phyloP scores from a whole-genome alignment of 1,284 basidiomycete genomes.

The Paramarasmius palmivorus region DNA sequence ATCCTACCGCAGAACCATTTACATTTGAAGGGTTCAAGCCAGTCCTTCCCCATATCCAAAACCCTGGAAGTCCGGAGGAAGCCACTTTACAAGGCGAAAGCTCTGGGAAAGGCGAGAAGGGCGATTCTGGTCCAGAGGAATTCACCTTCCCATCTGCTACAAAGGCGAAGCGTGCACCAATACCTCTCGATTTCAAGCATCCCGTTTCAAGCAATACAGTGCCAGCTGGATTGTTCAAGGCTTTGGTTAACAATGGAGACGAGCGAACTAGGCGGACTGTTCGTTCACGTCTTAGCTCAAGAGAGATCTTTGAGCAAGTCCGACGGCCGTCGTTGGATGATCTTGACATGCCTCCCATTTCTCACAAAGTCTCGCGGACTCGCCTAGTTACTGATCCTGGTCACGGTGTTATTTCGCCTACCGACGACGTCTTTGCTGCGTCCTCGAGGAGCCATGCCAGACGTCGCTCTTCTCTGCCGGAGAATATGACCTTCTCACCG shows the following conservation, averaged over 20 bases:
- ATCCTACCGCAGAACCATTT: slow-evolving; percentile 55
- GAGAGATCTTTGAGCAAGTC: slow-evolving; percentile 58
- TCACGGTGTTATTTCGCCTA: slow-evolving; percentile 28
- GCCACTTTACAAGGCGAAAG: slow-evolving; percentile 19
- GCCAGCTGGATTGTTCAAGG: slow-evolving; percentile 82
- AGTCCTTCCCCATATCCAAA: slow-evolving; percentile 35
- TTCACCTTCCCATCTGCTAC: slow-evolving; percentile 30
- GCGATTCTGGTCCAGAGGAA: slow-evolving; percentile 23
- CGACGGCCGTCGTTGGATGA: slow-evolving; percentile 75
- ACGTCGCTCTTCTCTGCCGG: slow-evolving; percentile 64
- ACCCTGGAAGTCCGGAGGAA: slow-evolving; percentile 13
- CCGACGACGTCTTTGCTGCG: slow-evolving; percentile 53
- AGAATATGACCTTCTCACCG: slow-evolving; percentile 41
- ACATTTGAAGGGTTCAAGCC: slow-evolving; percentile 60
- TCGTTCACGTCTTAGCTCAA: slow-evolving; percentile 72
- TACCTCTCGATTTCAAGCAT: slow-evolving; percentile 80
- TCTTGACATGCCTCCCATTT: slow-evolving; percentile 64
- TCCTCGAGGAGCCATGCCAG: slow-evolving; percentile 35
- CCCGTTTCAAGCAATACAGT: slow-evolving; percentile 72
- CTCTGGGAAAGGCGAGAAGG: slow-evolving; percentile 23
- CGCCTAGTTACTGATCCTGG: slow-evolving; percentile 60
- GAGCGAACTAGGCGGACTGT: slow-evolving; percentile 67
- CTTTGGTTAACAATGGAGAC: slow-evolving; percentile 56
- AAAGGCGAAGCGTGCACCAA: slow-evolving; percentile 68
- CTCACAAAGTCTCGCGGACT: slow-evolving; percentile 52